Evolutionary conservation across 805 yeast genomes (phyloP).

Genomic region (Wickerhamia fluorescens): DNA sequence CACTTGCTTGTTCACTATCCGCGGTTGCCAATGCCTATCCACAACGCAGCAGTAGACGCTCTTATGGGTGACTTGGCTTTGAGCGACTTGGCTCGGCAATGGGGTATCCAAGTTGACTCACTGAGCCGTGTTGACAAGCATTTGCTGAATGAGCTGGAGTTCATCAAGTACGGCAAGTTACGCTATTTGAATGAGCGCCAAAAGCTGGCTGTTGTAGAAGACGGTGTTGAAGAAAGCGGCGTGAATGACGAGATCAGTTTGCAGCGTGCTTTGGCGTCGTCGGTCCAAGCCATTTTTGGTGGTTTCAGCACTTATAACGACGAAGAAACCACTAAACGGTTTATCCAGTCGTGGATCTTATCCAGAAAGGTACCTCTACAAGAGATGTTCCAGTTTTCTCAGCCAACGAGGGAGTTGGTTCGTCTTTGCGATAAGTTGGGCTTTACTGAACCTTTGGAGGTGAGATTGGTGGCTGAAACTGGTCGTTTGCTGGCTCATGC

Average conservation of each 20-base stretch:
- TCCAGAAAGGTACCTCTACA: conserved; percentile 76
- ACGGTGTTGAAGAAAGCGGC: conserved; percentile 41
- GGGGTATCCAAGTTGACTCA: conserved; percentile 86
- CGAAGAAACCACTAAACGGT: conserved; percentile 53
- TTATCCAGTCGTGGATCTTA: conserved; percentile 67
- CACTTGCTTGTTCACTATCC: conserved; percentile 74
- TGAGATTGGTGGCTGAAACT: conserved; percentile 80
- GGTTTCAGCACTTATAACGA: conserved; percentile 75
- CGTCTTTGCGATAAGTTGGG: conserved; percentile 70
- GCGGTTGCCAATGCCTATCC: conserved; percentile 75
- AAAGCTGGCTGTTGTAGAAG: conserved; percentile 28
- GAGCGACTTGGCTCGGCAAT: conserved; percentile 57
- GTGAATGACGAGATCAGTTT: conserved; percentile 17
- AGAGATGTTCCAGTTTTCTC: conserved; percentile 69
- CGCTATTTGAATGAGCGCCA: conserved; percentile 37
- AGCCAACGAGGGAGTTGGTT: conserved; percentile 80
- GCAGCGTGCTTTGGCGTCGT: conserved; percentile 47
- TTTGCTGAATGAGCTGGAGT: conserved; percentile 61
- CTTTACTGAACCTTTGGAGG: conserved; percentile 64
- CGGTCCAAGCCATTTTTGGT: conserved; percentile 78
- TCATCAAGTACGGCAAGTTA: conserved; percentile 63
- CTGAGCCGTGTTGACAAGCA: conserved; percentile 58
- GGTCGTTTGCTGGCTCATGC: conserved; percentile 85
- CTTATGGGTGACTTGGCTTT: conserved; percentile 65
- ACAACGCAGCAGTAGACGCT: conserved; percentile 69